phyloP scores from a whole-genome alignment of 2,329 filamentous ascomycete species.

The Coniochaeta sp. region DNA sequence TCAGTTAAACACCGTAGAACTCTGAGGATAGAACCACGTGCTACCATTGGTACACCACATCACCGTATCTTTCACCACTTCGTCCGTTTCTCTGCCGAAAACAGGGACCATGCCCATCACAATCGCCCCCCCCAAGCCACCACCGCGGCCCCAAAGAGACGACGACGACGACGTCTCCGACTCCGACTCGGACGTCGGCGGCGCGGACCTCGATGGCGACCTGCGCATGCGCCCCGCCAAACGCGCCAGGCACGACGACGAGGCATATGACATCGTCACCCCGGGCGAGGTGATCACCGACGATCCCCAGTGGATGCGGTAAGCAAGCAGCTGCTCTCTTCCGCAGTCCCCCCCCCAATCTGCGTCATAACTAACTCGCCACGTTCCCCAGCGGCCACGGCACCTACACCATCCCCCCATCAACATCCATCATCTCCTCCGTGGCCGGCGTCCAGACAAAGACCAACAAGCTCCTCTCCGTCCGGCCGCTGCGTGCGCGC shows the following conservation, averaged over 20 bases:
- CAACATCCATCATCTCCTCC: conserved; percentile 73
- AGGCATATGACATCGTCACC: conserved; percentile 59
- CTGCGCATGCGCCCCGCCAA: conserved; percentile 36
- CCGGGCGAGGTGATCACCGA: conserved; percentile 83
- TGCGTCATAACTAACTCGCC: neutral
- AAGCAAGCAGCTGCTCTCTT: conserved; percentile 17
- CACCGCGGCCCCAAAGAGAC: conserved; percentile 7
- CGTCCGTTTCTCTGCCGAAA: no score
- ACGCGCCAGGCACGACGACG: conserved; percentile 23
- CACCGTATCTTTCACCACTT: neutral
- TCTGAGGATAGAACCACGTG: no score
- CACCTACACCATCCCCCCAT: conserved; percentile 63
- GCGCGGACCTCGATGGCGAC: conserved; percentile 32
- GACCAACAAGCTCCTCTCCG: conserved; percentile 94
- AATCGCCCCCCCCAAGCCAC: conserved; percentile 18
- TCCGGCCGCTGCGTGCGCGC: conserved; percentile 81
- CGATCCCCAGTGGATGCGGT: conserved; percentile 96
- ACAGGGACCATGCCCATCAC: conserved; percentile 24
- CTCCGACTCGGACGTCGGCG: conserved; percentile 29
- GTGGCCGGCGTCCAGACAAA: conserved; percentile 85
- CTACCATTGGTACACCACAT: no score
- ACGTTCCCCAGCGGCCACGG: conserved; percentile 67
- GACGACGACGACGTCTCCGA: conserved; percentile 21
- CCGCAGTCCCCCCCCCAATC: conserved; percentile 1
- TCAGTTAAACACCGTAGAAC: no score